Base-by-base conservation (phyloP, 352 stramenopile genomes). In the Globisporangium yorkense region DNA sequence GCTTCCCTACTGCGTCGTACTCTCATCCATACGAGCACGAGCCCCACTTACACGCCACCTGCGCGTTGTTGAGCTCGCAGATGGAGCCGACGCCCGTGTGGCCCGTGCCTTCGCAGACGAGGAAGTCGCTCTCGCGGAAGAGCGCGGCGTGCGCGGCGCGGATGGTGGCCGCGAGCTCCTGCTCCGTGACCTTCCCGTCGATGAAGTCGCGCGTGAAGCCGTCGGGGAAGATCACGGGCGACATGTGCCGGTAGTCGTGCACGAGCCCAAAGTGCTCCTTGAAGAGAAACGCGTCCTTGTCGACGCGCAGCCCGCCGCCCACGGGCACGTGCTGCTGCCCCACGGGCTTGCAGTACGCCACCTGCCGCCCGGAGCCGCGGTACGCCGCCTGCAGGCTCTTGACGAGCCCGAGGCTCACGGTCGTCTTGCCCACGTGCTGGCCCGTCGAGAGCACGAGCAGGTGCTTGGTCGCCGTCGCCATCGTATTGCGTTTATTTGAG, bases 401-500 rank as follows among this genome's bases (percentile, higher is more conserved):
- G 58, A 98, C 88, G 51, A 99, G 72, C 4, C 94, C 96, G 35
- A 99, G 82, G 63, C 81, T 98, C 27, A 96, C 85, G 18, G 94
- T 98, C 33, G 96, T 99, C 77, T 99, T 99, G 54, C 97, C 97
- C 57, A 99, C 96, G 67, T 99, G 97, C 67, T 99, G 96, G 33
- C 92, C 86, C 16, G 95, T 98, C 10, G 85, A 94, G 43, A 94
- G 73, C 51, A 94, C 72, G 55, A 94, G 83, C 46, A 94, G 66
- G 54, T 94, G 84, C 67, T 83, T 84, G n/a, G 66, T 74, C 59
- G 59, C 59, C 71, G 88, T 87, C 48, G 33, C 44, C 8, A 56
- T 21, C 10, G 35, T 15, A 9, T 35, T 9, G 5, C 8, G 31
- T 35, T 7, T 35, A 9, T 35, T 7, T 9, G 31, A 9, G 8